Base-by-base conservation (phyloP, 352 stramenopile genomes). In the Blastocystis sp. region DNA sequence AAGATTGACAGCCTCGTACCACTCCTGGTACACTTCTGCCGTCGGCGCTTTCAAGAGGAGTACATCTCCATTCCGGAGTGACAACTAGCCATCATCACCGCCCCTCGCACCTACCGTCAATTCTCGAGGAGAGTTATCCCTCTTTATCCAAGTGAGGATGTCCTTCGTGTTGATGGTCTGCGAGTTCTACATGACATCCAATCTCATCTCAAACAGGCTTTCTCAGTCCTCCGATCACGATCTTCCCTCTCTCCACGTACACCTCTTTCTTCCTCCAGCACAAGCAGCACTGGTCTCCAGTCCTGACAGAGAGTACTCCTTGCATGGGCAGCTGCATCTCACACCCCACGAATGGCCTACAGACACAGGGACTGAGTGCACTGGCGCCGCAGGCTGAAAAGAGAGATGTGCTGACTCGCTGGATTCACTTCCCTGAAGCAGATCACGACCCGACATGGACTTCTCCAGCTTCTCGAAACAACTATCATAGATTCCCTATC, bases 161-260 rank as follows among this genome's bases (percentile, higher is more conserved):
- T 84, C 73, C 37, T 43, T 20, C 20, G 62, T 53, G 18, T 50
- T 69, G 20, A 68, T 66, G 11, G n/a, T n/a, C n/a, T 29, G 15
- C 50, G 73, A 84, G 8, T 84, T 64, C 73, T 84, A 66, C 56
- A 18, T 47, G 6, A 84, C 50, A 8, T 15, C 11, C 4, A 18
- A 6, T 20, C 54, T 50, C 13, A n/a, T 13, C 15, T 3, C 73
- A 8, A 37, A 84, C 73, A 8, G 45, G 73, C 15, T 45, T 66
- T 55, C 73, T 34, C 20, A 84, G 47, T 0, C 73, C 73, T 5
- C 73, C 73, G 8, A 84, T 23, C 20, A 84, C 41, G 20, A 84
- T 63, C n/a, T 84, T 66, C n/a, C 73, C 73, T 15, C 53, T 29
- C 53, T 84, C 73, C 50, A 84, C 73, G 34, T 84, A 84, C 50